Evolutionary conservation across 805 yeast genomes (phyloP), one percentile per base, ranked within the genome.

Genomic region (Zygoascus tannicola): DNA sequence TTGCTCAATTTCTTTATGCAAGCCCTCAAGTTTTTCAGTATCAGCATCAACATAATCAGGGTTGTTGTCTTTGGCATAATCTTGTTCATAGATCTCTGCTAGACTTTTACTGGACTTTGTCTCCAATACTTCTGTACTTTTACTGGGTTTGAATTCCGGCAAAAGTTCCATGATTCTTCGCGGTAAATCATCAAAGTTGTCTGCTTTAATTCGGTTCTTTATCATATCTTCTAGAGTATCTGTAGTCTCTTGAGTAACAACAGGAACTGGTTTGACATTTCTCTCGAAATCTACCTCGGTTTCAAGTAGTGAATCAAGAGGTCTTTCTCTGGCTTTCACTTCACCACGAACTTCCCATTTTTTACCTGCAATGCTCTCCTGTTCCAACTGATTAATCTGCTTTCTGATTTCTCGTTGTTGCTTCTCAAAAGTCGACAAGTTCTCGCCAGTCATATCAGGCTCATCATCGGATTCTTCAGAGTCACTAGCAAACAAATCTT

Each of bases 311-410:
- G 97, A 81, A 66, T 92, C 96, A 36, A 70, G 69, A 5, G 94
- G 95, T 58, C 98, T 74, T 52, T 81, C 82, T 49, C 74, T 77
- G 1, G 87, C 84, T 46, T 75, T 74, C 1, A 85, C 87, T 65
- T 92, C 98, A 65, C 98, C 98, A 55, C 80, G 82, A 76, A 90
- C 73, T 5, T 95, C 78, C 98, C 98, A 90, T 56, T 78, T 79
- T 67, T 92, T 90, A 46, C 82, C 90, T 3, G 88, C 92, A 23
- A 90, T 79, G 15, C 92, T 80, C 60, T 88, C 97, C 37, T 78
- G 76, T 64, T 90, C 98, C 40, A 88, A 69, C 53, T 74, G 71
- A 30, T 74, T 74, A 48, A 92, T 92, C 63, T 92, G 94, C 30
- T 74, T 71, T 55, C 80, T 84, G 21, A 92, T 69, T 47, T 76